Evolutionary conservation across 805 yeast species (phyloP).

Genomic region (Myxozyma sirexii): DNA sequence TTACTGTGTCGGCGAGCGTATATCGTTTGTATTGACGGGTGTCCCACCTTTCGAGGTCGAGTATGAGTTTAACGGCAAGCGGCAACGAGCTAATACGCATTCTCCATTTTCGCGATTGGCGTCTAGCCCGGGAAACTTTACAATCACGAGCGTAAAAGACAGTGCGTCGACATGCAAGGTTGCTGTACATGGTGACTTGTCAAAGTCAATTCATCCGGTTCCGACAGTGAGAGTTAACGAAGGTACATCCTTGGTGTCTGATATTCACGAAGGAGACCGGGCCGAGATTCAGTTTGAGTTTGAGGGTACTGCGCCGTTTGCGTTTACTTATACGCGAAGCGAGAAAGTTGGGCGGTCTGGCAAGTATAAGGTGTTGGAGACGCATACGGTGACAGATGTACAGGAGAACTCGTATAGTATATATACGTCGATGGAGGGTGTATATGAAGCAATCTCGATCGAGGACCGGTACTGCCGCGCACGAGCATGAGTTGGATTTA

Average conservation of each 20-base stretch:
- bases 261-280: conserved; percentile 92
- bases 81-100: conserved; percentile 56
- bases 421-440: conserved; percentile 83
- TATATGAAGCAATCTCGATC: conserved; percentile 89
- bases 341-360: conserved; percentile 47
- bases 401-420: conserved; percentile 69
- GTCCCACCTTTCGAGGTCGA: conserved; percentile 74
- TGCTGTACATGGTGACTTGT: conserved; percentile 37
- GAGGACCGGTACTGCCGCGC: conserved; percentile 74
- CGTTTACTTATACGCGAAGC: conserved; percentile 79
- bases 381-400: conserved; percentile 60
- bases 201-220: conserved; percentile 55
- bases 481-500: neutral
- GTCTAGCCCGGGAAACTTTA: conserved; percentile 74
- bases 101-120: conserved; percentile 70
- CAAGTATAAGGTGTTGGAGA: conserved; percentile 57
- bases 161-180: conserved; percentile 68
- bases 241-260: conserved; percentile 74
- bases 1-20: conserved; percentile 91
- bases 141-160: conserved; percentile 71
- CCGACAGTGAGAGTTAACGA: conserved; percentile 83
- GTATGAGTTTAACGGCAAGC: conserved; percentile 69
- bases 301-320: conserved; percentile 88
- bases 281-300: conserved; percentile 83
- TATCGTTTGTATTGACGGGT: conserved; percentile 75